These are phyloP conservation scores for Xylaria digitata DNA, from an alignment of 2,329 filamentous ascomycete species.

Conservation along the genomic window DNA sequence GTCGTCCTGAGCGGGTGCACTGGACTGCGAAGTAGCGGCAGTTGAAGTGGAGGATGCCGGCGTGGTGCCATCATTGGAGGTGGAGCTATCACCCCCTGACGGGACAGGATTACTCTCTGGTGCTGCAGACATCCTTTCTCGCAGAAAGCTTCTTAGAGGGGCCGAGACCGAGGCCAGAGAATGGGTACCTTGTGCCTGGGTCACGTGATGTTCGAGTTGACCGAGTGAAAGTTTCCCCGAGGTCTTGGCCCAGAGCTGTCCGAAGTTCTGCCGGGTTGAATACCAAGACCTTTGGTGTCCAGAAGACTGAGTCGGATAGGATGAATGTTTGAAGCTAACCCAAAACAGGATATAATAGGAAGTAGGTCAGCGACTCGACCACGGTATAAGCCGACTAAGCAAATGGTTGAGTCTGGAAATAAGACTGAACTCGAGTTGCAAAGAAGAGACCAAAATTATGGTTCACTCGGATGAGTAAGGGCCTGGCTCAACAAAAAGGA, in stretches of 20 bases:
- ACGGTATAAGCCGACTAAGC: slow-evolving; percentile 18
- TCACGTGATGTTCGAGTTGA: slow-evolving; percentile 28
- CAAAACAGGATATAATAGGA: slow-evolving; percentile 28
- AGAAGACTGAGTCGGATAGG: slow-evolving; percentile 18
- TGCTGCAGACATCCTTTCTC: slow-evolving; percentile 46
- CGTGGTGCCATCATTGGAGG: slow-evolving; percentile 63
- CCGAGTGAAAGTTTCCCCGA: slow-evolving; percentile 22
- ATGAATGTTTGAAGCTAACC: slow-evolving; percentile 22
- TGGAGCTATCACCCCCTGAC: slow-evolving; percentile 53
- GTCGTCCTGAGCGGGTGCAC: slow-evolving; percentile 60
- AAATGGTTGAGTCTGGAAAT: slow-evolving; percentile 23
- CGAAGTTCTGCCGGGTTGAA: slow-evolving; percentile 22
- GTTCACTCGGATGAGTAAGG: slow-evolving; percentile 22
- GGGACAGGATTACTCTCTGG: slow-evolving; percentile 45
- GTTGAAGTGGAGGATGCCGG: slow-evolving; percentile 63
- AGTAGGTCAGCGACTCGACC: slow-evolving; percentile 16
- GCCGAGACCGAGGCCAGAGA: slow-evolving; percentile 18
- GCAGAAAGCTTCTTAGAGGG: slow-evolving; percentile 6
- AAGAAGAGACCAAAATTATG: slow-evolving; percentile 17
- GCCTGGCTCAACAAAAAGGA: slow-evolving; percentile 25
- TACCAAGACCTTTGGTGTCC: slow-evolving; percentile 32
- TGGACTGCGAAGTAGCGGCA: slow-evolving; percentile 59
- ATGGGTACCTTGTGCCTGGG: neutral
- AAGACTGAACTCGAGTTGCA: neutral
- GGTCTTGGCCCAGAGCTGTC: neutral